A percentile compares a stretch with the other conserved stretches of the same genome.
These are phyloP conservation scores for Leccinum arenicola DNA, from an alignment of 768 basidiomycete species.

Conservation along the genomic window DNA sequence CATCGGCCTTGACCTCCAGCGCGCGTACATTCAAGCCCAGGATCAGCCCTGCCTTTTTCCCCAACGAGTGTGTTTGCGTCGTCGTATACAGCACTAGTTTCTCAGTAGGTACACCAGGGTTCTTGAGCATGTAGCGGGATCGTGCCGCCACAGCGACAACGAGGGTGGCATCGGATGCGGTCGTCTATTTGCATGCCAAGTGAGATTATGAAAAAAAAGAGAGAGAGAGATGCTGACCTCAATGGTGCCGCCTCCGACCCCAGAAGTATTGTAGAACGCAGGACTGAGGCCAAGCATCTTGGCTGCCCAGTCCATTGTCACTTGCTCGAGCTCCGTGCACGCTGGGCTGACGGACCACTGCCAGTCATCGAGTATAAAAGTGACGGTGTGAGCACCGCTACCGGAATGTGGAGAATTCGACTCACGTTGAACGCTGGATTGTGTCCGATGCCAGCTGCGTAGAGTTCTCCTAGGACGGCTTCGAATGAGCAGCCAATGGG, in stretches of 20 bases:
- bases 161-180: slow-evolving; percentile 82
- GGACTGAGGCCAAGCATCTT: slow-evolving; percentile 68
- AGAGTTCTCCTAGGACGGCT: slow-evolving; percentile 81
- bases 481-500: slow-evolving; percentile 76
- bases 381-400: not conserved
- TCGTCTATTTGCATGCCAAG: slow-evolving; percentile 47
- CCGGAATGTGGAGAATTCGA: not conserved
- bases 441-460: slow-evolving; percentile 59
- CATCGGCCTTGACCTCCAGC: slow-evolving; percentile 61
- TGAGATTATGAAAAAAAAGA: not conserved
- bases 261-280: slow-evolving; percentile 62
- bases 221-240: slow-evolving; percentile 46
- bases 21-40: slow-evolving; percentile 73
- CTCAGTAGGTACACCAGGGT: slow-evolving; percentile 51
- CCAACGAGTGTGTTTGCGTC: slow-evolving; percentile 87
- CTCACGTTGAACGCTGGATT: slow-evolving; percentile 89
- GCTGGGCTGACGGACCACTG: slow-evolving; percentile 91
- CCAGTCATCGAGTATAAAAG: not conserved
- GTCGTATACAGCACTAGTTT: slow-evolving; percentile 83
- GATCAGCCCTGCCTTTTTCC: slow-evolving; percentile 74
- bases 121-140: slow-evolving; percentile 45
- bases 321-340: slow-evolving; percentile 84
- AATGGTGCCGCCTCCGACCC: slow-evolving; percentile 59
- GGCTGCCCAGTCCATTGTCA: slow-evolving; percentile 92
- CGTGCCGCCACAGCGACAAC: slow-evolving; percentile 81